These are phyloP conservation scores for Ophiosphaerella korrae DNA, from an alignment of 2,329 filamentous ascomycete species.

Conservation along the genomic window DNA sequence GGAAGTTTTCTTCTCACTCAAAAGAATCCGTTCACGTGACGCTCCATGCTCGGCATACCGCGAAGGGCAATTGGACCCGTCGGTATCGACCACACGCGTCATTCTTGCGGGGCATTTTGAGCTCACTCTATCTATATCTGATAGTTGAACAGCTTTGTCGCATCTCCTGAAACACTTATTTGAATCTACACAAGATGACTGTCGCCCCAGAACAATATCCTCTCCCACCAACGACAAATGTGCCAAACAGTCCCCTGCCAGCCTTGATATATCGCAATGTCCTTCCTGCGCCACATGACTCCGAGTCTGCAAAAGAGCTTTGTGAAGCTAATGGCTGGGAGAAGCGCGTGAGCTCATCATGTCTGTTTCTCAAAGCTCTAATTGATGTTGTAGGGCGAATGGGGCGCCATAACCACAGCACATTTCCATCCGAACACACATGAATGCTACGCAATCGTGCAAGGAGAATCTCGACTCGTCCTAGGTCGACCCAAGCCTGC, in stretches of 20 bases:
- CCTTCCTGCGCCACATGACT: slow-evolving; percentile 31
- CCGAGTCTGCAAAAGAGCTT: slow-evolving; percentile 27
- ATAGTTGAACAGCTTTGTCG: no score
- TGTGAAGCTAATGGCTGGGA: slow-evolving; percentile 43
- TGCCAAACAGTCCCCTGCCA: slow-evolving; percentile 42
- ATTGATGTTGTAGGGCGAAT: slow-evolving; percentile 20
- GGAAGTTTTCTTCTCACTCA: no score
- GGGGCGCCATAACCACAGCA: slow-evolving; percentile 27
- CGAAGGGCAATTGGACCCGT: no score
- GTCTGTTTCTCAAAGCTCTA: no score
- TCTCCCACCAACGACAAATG: slow-evolving; percentile 3
- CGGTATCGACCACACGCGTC: no score
- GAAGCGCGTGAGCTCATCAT: slow-evolving; percentile 24
- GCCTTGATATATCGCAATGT: slow-evolving; percentile 44
- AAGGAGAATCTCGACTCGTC: slow-evolving; percentile 32
- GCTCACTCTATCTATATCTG: no score
- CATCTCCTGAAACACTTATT: no score
- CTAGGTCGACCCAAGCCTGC: slow-evolving; percentile 32
- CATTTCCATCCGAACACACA: slow-evolving; percentile 48
- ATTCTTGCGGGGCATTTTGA: no score
- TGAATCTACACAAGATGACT: not conserved
- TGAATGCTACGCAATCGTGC: slow-evolving; percentile 44
- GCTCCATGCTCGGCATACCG: no score
- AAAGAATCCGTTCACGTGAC: no score
- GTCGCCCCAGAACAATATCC: slow-evolving; percentile 9